Evolutionary conservation across 2,329 filamentous ascomycete species (phyloP).

Genomic region (Aureobasidium lini): DNA sequence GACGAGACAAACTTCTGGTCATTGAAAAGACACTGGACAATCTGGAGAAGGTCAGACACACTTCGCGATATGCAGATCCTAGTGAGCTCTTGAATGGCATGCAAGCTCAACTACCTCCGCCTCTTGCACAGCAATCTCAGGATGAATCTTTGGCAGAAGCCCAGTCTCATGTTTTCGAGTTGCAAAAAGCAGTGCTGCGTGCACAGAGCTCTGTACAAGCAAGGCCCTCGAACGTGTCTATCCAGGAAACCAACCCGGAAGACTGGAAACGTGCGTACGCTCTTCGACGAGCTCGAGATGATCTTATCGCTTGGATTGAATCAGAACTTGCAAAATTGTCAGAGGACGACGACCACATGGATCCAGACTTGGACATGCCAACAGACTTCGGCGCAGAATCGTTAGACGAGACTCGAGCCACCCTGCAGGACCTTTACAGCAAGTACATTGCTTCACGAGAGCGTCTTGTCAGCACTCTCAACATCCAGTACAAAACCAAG

Average conservation of each 20-base stretch:
- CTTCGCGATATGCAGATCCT: not conserved
- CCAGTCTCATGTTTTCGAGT: constrained; percentile 1
- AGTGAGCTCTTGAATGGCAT: not conserved
- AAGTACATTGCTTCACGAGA: constrained; percentile 6
- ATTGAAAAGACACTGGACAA: not conserved
- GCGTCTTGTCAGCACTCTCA: not conserved
- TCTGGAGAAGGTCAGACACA: constrained; percentile 5
- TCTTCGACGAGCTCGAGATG: constrained; percentile 12
- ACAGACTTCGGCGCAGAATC: not conserved
- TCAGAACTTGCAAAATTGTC: constrained; percentile 13
- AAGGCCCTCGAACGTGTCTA: not conserved
- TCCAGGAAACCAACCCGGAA: not conserved
- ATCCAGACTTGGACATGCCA: not conserved
- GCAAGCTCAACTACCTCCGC: not conserved
- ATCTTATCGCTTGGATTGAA: constrained; percentile 15
- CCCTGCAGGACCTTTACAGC: not conserved
- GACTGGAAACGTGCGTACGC: constrained; percentile 7
- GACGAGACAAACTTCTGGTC: constrained; percentile 2
- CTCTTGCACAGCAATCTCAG: not conserved
- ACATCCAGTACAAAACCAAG: not conserved
- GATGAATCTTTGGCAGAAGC: not conserved
- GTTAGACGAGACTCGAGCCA: not conserved
- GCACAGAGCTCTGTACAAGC: not conserved
- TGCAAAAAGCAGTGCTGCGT: constrained; percentile 15
- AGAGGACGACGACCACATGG: not conserved